Evolutionary conservation across 306 rosid genomes (phyloP).

Genomic region (cucumber (Cucumis sativus)): Cucumber_9930_V3 NC_026658.2:24555501-24556000

Average conservation of each 20-base stretch:
- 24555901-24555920: no score
- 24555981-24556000: not conserved
- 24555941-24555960: not conserved
- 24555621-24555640: not conserved
- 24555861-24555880: not conserved
- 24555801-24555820: not conserved
- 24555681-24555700: not conserved
- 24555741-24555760: no score
- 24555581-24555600: not conserved
- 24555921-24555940: not conserved
- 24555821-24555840: no score
- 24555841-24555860: not conserved
- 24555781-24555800: not conserved
- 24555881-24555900: no score
- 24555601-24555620: not conserved
- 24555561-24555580: not conserved
- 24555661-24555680: not conserved
- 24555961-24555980: not conserved
- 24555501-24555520: not conserved
- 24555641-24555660: not conserved
- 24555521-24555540: not conserved
- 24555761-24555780: not conserved
- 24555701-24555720: not conserved
- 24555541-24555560: not conserved
- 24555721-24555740: not conserved